Evolutionary conservation across 306 rosid species (phyloP), one percentile per base, ranked within the genome.

Genomic region (Trifolium dubium): DNA sequence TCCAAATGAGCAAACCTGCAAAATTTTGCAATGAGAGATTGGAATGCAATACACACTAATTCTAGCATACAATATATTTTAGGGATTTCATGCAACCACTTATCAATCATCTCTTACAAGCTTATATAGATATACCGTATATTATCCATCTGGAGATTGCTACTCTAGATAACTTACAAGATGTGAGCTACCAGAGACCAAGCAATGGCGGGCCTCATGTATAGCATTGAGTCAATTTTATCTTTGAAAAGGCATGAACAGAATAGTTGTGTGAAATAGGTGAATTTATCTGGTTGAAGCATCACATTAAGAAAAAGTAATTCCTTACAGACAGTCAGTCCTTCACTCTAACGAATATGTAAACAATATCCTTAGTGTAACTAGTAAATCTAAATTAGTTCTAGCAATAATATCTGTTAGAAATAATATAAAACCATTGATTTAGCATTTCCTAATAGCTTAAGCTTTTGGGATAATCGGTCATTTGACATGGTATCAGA

Each of bases 1-100:
- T 89, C 97, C 83, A 93, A 51, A 82, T 89, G 88, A 8, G 98
- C 97, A 72, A 77, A 73, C 83, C 97, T 93, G 87, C 40, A 50
- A 58, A 58, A 55, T 54, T 41, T 47, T 51, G 46, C 43, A 30
- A 77, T 41, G 28, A 73, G 64, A 75, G 54, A 75, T 51, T n/a
- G 31, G 54, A 70, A 71, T 71, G 32, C 51, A 64, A 67, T 54
- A 71, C 12, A 43, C 19, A 61, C 30, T 18, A 49, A 44, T 19
- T 69, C 43, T 44, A 14, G 56, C 66, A 54, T 18, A 76, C 18
- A 46, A 10, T 31, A 35, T 69, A 59, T 67, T 63, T 77, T 1
- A 53, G 37, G 40, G 39, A 39, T 29, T 72, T 35, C 37, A 6
- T 7, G 49, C 31, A 35, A 10, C 67, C 12, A 67, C 55, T n/a